phyloP scores from a whole-genome alignment of 1,139 yeast species.

The Candida albicans region DNA sequence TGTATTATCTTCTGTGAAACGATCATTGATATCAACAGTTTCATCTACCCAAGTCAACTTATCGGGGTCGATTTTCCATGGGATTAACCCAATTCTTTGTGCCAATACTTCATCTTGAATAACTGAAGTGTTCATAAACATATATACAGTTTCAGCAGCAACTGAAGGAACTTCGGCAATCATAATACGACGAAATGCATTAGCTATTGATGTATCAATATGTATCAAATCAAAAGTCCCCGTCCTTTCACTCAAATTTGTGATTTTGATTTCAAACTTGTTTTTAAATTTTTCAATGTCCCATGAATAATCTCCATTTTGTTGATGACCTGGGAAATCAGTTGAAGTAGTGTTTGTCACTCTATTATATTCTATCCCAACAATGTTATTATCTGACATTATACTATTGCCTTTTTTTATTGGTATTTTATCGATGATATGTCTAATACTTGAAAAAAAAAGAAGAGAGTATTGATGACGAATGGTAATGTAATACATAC shows the following conservation, averaged over 20 bases:
- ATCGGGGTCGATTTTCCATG: conserved; percentile 92
- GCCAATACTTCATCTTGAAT: conserved; percentile 97
- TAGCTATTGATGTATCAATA: conserved; percentile 88
- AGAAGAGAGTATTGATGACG: background rate
- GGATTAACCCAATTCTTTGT: conserved; percentile 90
- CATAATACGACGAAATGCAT: conserved; percentile 97
- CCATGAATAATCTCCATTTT: conserved; percentile 75
- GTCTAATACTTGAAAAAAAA: background rate
- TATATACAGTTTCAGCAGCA: conserved; percentile 88
- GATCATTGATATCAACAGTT: conserved; percentile 60
- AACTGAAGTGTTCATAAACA: conserved; percentile 92
- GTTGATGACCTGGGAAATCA: conserved; percentile 82
- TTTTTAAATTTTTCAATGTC: conserved; percentile 76
- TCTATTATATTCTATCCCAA: conserved; percentile 87
- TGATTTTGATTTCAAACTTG: conserved; percentile 67
- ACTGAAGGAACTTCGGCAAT: conserved; percentile 94
- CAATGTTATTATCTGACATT: conserved; percentile 55
- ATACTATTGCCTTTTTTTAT: background rate
- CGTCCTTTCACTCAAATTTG: conserved; percentile 61
- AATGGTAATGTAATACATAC: too few relatives aligned
- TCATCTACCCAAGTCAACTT: conserved; percentile 73
- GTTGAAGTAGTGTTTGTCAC: conserved; percentile 86
- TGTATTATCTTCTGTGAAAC: conserved; percentile 84
- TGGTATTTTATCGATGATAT: background rate
- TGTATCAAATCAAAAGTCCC: conserved; percentile 87